Evolutionary conservation across 2,329 filamentous ascomycete species (phyloP).

Genomic region (Fusarium euwallaceae): DNA sequence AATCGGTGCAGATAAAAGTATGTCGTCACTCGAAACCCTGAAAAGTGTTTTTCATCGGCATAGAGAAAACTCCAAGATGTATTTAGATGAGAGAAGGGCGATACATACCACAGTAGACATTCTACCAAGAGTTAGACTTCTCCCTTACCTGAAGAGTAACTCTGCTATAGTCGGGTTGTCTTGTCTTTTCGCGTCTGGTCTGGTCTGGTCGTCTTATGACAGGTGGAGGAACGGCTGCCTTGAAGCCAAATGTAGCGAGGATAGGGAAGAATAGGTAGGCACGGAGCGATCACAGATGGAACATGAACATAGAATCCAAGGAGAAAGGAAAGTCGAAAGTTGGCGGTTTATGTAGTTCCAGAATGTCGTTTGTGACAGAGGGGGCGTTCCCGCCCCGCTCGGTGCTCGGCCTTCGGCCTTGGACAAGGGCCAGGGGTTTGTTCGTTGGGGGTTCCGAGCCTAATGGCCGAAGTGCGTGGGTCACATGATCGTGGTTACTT

Average conservation of each 20-base stretch:
- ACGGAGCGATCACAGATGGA: neutral
- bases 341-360: neutral
- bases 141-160: neutral
- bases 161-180: neutral
- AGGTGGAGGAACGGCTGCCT: neutral
- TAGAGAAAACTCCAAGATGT: neutral
- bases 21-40: neutral
- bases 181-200: too few species aligned
- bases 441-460: neutral
- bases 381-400: neutral
- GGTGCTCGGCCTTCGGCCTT: conserved; percentile 3
- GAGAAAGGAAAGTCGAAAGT: neutral
- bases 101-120: conserved; percentile 1
- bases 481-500: neutral
- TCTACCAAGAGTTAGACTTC: neutral
- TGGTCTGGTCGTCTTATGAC: neutral
- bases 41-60: neutral
- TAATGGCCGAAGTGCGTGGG: neutral
- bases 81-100: neutral
- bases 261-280: neutral
- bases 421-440: neutral
- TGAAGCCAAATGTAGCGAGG: neutral
- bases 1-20: neutral
- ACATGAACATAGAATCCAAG: neutral
- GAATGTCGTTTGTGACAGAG: neutral